Percentiles rank a stretch among this genome's conserved stretches.
phyloP scores from a whole-genome alignment of 345 rosid species.

The Cardamine occulta region DNA sequence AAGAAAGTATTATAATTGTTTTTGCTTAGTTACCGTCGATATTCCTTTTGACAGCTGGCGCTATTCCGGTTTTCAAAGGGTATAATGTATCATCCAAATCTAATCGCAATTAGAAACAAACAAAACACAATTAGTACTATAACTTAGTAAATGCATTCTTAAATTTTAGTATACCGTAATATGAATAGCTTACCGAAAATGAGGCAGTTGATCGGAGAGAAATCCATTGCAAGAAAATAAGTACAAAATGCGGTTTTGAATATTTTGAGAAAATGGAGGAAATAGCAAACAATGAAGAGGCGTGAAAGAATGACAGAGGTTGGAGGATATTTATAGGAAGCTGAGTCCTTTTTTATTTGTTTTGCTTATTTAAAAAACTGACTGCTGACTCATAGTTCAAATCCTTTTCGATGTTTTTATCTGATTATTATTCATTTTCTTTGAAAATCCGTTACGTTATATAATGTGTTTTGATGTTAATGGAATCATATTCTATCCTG shows the following conservation, averaged over 20 bases:
- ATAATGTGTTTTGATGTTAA: slow-evolving; percentile 2
- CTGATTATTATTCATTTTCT: not conserved
- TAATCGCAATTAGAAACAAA: slow-evolving; percentile 20
- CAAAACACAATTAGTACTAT: not conserved
- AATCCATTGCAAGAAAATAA: slow-evolving; percentile 39
- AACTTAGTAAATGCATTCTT: not conserved
- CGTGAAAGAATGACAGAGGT: not conserved
- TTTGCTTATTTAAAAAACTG: not conserved
- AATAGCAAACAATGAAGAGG: slow-evolving; percentile 20
- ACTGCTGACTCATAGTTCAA: slow-evolving; percentile 53
- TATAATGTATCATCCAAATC: slow-evolving; percentile 98
- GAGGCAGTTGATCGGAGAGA: slow-evolving; percentile 69
- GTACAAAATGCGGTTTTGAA: not conserved
- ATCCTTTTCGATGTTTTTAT: slow-evolving; percentile 39
- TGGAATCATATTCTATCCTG: slow-evolving; percentile 26
- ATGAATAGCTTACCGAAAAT: slow-evolving; percentile 58
- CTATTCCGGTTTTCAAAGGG: slow-evolving; percentile 69
- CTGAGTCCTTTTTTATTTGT: not conserved
- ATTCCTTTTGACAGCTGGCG: slow-evolving; percentile 70
- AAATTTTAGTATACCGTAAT: not conserved
- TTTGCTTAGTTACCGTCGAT: slow-evolving; percentile 62
- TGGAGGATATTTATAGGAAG: not conserved
- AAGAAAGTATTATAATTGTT: not conserved
- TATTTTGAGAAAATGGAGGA: slow-evolving; percentile 16
- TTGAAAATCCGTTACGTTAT: not conserved